A percentile compares a stretch with the other conserved stretches of the same genome.
Evolutionary conservation across 2,329 filamentous ascomycete genomes (phyloP).

Genomic region (Leptodontidium sp.): DNA sequence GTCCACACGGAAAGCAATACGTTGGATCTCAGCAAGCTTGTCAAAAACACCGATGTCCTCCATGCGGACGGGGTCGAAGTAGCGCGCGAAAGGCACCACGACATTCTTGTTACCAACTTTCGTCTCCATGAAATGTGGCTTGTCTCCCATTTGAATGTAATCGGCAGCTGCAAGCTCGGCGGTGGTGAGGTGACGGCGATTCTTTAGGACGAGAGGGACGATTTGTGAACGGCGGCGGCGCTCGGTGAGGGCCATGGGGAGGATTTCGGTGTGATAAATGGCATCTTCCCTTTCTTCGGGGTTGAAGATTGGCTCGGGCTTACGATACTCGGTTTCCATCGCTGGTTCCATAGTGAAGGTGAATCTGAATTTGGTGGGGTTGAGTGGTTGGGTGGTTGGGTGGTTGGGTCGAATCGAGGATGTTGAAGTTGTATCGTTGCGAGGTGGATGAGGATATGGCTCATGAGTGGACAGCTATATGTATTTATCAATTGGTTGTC

Average conservation of each 20-base stretch:
- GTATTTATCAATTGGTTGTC: no score
- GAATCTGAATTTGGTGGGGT: neutral
- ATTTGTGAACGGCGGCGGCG: slow-evolving; percentile 8
- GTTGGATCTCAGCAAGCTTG: slow-evolving; percentile 5
- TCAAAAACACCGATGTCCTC: neutral
- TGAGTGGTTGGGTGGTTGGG: neutral
- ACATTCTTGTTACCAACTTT: neutral
- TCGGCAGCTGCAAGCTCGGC: slow-evolving; percentile 1
- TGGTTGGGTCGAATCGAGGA: neutral
- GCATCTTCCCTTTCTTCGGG: neutral
- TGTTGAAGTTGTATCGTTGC: no score
- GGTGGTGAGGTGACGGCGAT: neutral
- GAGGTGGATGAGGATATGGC: neutral
- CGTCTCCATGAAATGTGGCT: slow-evolving; percentile 12
- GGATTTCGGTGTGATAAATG: slow-evolving; percentile 12
- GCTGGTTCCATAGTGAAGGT: neutral
- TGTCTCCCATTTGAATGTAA: slow-evolving; percentile 16
- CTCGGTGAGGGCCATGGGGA: slow-evolving; percentile 2
- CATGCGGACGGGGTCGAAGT: neutral
- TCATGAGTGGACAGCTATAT: neutral
- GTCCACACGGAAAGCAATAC: neutral
- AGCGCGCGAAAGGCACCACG: slow-evolving; percentile 3
- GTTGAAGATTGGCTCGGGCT: slow-evolving; percentile 5
- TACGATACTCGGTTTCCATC: neutral
- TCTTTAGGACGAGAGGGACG: neutral